Evolutionary conservation across 805 yeast genomes (phyloP).

Genomic region (Hanseniaspora jakobsenii): DNA sequence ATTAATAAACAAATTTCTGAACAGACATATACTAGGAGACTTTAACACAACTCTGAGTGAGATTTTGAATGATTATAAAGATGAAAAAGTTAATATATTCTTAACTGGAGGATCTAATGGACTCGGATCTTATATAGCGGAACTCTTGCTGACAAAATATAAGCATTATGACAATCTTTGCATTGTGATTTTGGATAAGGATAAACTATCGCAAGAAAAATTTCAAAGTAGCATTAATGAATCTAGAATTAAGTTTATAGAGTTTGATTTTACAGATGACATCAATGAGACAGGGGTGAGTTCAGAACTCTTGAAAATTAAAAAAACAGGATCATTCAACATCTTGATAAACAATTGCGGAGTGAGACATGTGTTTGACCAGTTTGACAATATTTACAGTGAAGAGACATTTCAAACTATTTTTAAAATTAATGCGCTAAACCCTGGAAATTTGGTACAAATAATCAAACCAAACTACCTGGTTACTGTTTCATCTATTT

Average conservation of each 20-base stretch:
- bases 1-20: no score
- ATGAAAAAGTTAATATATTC: slow-evolving; percentile 16
- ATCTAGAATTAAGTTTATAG: no score
- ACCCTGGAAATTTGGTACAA: slow-evolving; percentile 13
- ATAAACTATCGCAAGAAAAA: slow-evolving; percentile 32
- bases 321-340: slow-evolving; percentile 15
- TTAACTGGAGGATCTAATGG: slow-evolving; percentile 38
- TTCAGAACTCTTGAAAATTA: slow-evolving; percentile 15
- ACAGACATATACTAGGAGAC: no score
- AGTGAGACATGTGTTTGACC: slow-evolving; percentile 25
- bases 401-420: slow-evolving; percentile 20
- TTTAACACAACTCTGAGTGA: neutral
- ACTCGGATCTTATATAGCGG: slow-evolving; percentile 30
- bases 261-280: slow-evolving; percentile 2
- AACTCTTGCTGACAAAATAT: slow-evolving; percentile 18
- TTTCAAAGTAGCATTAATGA: no score
- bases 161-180: neutral
- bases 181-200: slow-evolving; percentile 21
- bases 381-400: slow-evolving; percentile 22
- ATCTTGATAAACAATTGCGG: slow-evolving; percentile 35
- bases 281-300: neutral
- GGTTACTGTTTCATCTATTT: slow-evolving; percentile 18
- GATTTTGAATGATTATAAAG: neutral
- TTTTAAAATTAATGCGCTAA: slow-evolving; percentile 16
- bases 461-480: slow-evolving; percentile 7